Evolutionary conservation across 2,329 filamentous ascomycete genomes (phyloP).

Genomic region (Acrocalymma vagum): DNA sequence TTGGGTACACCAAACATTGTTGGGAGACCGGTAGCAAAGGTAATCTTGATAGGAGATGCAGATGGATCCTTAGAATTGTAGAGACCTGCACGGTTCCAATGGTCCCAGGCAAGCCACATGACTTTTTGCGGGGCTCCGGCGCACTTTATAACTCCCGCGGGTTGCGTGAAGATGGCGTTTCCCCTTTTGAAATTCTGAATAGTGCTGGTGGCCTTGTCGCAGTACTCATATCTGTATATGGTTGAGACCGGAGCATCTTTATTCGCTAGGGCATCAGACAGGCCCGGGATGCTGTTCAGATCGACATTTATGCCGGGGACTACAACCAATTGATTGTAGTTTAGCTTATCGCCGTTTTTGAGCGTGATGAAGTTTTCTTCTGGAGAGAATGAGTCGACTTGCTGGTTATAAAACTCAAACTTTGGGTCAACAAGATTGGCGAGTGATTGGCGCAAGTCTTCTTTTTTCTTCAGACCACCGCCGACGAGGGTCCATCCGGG

Average conservation of each 20-base stretch:
- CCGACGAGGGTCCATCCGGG: slow-evolving; percentile 76
- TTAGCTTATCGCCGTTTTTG: slow-evolving; percentile 62
- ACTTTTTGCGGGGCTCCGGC: slow-evolving; percentile 51
- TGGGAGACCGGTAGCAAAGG: slow-evolving; percentile 49
- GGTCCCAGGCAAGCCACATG: slow-evolving; percentile 52
- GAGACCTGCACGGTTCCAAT: slow-evolving; percentile 45
- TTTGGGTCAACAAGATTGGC: slow-evolving; percentile 65
- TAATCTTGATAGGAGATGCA: slow-evolving; percentile 43
- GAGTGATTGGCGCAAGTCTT: slow-evolving; percentile 64
- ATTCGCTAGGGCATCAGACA: slow-evolving; percentile 47
- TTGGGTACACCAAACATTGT: slow-evolving; percentile 53
- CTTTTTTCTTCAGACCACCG: slow-evolving; percentile 69
- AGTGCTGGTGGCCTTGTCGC: slow-evolving; percentile 45
- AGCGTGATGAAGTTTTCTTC: slow-evolving; percentile 66
- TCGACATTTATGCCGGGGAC: slow-evolving; percentile 56
- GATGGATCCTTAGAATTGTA: slow-evolving; percentile 37
- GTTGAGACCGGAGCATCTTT: slow-evolving; percentile 44
- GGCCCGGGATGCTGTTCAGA: slow-evolving; percentile 36
- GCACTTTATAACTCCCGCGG: slow-evolving; percentile 50
- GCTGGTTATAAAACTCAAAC: slow-evolving; percentile 66
- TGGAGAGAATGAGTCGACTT: slow-evolving; percentile 61
- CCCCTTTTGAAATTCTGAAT: slow-evolving; percentile 44
- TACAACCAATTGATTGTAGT: slow-evolving; percentile 72
- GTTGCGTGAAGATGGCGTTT: slow-evolving; percentile 49
- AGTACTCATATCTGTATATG: slow-evolving; percentile 49